phyloP scores from a whole-genome alignment of 2,329 filamentous ascomycete species.

The Botrytis squamosa region DNA sequence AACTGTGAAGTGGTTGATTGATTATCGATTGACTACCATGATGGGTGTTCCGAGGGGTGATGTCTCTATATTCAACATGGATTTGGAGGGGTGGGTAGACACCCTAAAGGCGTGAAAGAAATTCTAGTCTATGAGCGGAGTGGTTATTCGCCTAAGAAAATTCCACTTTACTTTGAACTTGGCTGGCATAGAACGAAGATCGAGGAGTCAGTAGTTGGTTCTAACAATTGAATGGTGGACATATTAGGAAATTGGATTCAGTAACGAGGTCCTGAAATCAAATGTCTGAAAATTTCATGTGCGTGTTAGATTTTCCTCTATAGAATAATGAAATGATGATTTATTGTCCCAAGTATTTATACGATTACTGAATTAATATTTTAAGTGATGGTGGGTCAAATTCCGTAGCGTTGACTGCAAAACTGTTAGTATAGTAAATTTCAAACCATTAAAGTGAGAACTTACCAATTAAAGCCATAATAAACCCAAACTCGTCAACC shows the following conservation, averaged over 20 bases:
- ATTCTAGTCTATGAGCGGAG: not conserved
- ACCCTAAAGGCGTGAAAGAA: not conserved
- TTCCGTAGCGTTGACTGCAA: not conserved
- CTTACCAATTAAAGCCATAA: not conserved
- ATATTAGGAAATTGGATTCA: not conserved
- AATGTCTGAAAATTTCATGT: not conserved
- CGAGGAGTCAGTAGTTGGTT: not conserved
- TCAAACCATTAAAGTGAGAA: rapidly evolving
- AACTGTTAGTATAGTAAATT: not conserved
- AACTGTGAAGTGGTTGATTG: not conserved
- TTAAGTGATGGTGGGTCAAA: not conserved
- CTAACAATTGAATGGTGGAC: not conserved
- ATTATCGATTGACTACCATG: not conserved
- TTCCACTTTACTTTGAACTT: not conserved
- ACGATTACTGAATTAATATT: not conserved
- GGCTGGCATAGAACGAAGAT: not conserved
- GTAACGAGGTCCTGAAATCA: not conserved
- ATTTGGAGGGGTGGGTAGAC: not conserved
- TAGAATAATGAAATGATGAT: not conserved
- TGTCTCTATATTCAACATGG: not conserved
- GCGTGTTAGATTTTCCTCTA: not conserved
- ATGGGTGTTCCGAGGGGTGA: not conserved
- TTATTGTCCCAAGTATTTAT: not conserved
- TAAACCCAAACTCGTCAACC: not conserved
- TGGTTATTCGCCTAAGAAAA: not conserved